Evolutionary conservation across 495 filamentous ascomycete species (phyloP).

Genomic region (Friedmanniomyces simplex): DNA sequence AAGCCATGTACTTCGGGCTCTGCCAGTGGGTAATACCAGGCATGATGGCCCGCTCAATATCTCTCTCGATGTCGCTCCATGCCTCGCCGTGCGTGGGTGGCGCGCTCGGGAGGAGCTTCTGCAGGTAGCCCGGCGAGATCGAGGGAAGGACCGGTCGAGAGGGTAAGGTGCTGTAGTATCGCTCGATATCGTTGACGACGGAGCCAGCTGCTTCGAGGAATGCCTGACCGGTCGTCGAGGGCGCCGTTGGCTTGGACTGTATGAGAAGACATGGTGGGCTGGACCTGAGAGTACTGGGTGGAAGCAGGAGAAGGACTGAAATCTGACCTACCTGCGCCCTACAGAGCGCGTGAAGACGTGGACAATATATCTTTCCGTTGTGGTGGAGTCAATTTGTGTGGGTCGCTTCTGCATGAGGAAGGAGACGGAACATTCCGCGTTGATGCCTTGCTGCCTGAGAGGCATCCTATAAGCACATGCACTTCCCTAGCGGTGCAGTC

Average conservation of each 20-base stretch:
- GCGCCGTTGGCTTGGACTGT: not conserved
- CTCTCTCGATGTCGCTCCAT: conserved; percentile 72
- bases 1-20: conserved; percentile 92
- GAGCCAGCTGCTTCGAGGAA: conserved; percentile 74
- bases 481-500: too few species aligned
- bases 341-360: too few species aligned
- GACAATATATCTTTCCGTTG: too few species aligned
- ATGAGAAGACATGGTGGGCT: not conserved
- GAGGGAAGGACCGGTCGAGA: conserved; percentile 63
- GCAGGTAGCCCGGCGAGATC: conserved; percentile 79
- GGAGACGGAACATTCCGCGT: not conserved
- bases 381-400: too few species aligned
- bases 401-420: too few species aligned
- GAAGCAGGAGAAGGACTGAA: not conserved
- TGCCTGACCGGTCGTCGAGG: conserved; percentile 54
- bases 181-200: conserved; percentile 74
- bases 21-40: conserved; percentile 95
- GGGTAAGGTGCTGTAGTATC: conserved; percentile 70
- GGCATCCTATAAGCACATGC: too few species aligned
- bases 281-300: not conserved
- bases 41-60: conserved; percentile 81
- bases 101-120: conserved; percentile 60
- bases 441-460: not conserved
- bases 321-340: not conserved
- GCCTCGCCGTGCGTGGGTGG: conserved; percentile 64